phyloP scores from a whole-genome alignment of 306 rosid species.

The Begonia peltatifolia region DNA sequence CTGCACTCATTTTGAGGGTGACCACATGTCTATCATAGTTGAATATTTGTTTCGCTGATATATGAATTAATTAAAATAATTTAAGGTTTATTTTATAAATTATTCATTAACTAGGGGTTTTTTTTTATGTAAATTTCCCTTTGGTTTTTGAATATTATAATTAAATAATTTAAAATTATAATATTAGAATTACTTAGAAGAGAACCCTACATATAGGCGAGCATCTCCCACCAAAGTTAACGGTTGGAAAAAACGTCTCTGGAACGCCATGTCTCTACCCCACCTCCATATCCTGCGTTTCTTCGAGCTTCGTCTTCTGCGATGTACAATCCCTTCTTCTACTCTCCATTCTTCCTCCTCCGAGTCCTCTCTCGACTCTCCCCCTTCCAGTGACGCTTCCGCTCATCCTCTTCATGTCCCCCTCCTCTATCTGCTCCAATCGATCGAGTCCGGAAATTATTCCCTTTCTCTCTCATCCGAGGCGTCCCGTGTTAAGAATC shows the following conservation, averaged over 20 bases:
- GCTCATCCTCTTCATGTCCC: constrained; percentile 13
- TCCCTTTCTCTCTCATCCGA: constrained; percentile 39
- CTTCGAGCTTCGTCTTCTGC: background rate
- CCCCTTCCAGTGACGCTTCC: background rate
- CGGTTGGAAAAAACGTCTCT: too few relatives aligned
- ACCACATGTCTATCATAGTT: too few relatives aligned
- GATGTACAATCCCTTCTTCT: background rate
- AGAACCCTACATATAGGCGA: background rate
- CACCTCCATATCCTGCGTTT: background rate
- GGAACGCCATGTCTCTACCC: background rate
- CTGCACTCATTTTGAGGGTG: too few relatives aligned
- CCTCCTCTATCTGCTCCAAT: constrained; percentile 26
- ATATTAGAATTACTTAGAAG: too few relatives aligned
- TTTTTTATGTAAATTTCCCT: too few relatives aligned
- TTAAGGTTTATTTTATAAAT: too few relatives aligned
- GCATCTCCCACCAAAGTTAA: too few relatives aligned
- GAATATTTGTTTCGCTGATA: too few relatives aligned
- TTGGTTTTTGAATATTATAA: too few relatives aligned
- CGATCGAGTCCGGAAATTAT: constrained; percentile 50
- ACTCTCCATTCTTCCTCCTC: background rate
- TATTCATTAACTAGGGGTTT: too few relatives aligned
- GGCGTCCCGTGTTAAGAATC: constrained; percentile 6
- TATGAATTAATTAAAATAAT: too few relatives aligned
- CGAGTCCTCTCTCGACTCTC: background rate
- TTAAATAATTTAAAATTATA: too few relatives aligned